phyloP scores from a whole-genome alignment of 192 early-diverging fungal genomes.

The Diversispora epigaea region DNA sequence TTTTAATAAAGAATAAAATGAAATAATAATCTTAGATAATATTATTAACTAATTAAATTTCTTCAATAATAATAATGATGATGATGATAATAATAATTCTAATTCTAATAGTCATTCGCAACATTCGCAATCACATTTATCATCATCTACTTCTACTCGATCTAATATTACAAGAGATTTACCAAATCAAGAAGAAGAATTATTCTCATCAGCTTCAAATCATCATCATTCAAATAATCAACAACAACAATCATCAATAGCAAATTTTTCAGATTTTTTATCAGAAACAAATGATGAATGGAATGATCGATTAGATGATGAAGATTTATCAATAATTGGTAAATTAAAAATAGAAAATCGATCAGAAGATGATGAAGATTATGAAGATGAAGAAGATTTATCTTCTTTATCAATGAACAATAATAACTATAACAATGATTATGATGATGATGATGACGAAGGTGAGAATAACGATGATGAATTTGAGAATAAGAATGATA shows the following conservation, averaged over 20 bases:
- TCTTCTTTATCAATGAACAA: background rate
- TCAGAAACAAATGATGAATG: conserved; percentile 48
- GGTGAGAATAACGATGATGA: background rate
- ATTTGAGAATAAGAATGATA: no score
- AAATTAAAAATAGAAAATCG: conserved; percentile 1
- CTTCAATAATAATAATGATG: no score
- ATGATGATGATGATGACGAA: no score
- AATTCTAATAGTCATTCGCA: no score
- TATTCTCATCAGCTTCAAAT: conserved; percentile 10
- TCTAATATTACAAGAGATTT: background rate
- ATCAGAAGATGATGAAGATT: background rate
- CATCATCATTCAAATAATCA: background rate
- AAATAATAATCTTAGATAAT: background rate
- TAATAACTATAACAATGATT: background rate
- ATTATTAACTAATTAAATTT: background rate
- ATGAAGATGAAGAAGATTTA: background rate
- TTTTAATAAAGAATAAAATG: background rate
- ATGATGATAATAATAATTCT: no score
- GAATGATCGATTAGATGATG: conserved; percentile 40
- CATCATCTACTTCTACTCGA: no score
- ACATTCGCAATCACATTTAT: no score
- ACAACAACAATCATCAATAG: conserved; percentile 12
- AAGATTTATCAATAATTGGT: conserved; percentile 18
- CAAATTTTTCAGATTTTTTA: conserved; percentile 41
- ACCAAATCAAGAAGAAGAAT: conserved; percentile 9